Percentiles rank a stretch among this genome's conserved stretches.
These are phyloP conservation scores for Arxiozyma bovina DNA, from an alignment of 1,139 yeast genomes.

Conservation along the genomic window DNA sequence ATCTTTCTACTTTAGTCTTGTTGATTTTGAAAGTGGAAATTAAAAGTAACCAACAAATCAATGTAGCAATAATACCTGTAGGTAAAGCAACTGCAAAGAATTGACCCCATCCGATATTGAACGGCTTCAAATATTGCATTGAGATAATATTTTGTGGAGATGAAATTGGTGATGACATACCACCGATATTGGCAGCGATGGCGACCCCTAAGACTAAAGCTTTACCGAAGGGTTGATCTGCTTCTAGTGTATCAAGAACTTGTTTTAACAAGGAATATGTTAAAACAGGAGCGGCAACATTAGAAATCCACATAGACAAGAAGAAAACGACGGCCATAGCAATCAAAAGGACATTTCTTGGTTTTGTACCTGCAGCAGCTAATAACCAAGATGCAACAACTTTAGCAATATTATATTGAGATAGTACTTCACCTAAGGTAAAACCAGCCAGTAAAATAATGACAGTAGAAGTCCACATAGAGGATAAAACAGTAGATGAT, in stretches of 20 bases:
- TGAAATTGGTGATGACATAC: conserved; percentile 73
- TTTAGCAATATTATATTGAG: conserved; percentile 63
- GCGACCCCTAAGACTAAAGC: conserved; percentile 68
- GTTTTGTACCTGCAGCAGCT: conserved; percentile 58
- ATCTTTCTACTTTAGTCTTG: conserved; percentile 35
- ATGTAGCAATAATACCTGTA: conserved; percentile 45
- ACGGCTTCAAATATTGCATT: conserved; percentile 58
- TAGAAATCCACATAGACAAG: conserved; percentile 71
- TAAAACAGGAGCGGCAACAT: conserved; percentile 70
- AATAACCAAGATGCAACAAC: conserved; percentile 57
- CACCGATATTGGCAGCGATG: conserved; percentile 62
- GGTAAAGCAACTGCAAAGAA: conserved; percentile 67
- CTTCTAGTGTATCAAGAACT: conserved; percentile 51
- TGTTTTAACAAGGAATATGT: conserved; percentile 63
- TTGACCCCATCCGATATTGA: conserved; percentile 65
- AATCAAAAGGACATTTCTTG: conserved; percentile 53
- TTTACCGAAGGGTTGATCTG: conserved; percentile 51
- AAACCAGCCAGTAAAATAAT: conserved; percentile 65
- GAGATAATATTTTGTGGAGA: conserved; percentile 74
- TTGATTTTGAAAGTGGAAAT: conserved; percentile 46
- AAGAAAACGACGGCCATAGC: conserved; percentile 62
- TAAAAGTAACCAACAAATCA: conserved; percentile 53
- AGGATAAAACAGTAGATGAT: conserved; percentile 45
- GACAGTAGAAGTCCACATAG: conserved; percentile 72
- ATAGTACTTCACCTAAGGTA: conserved; percentile 63